Base-by-base conservation (phyloP, 306 rosid species). In the Pachyrhizus erosus region DNA sequence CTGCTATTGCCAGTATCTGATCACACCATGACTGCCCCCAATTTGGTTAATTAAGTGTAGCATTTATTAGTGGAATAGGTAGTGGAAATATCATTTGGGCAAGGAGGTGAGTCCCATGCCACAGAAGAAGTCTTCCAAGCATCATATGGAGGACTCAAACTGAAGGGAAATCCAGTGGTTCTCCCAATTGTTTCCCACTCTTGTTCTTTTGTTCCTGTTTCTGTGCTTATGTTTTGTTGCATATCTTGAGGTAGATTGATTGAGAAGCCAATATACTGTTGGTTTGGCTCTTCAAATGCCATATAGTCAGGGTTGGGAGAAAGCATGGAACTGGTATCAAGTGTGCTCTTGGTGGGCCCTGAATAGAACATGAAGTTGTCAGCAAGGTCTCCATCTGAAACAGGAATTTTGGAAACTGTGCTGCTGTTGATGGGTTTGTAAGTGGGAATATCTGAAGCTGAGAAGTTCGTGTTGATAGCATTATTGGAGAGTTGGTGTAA, bases 121-220 rank as follows among this genome's bases (percentile, higher is more conserved):
- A 45, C 34, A 81, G 78, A 57, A 65, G 23, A 60, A 17, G 89
- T 64, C 75, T 87, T 89, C 90, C 90, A 90, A 74, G 76, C 85
- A 85, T 89, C 93, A 82, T 84, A 70, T 67, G 89, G 80, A 43
- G 86, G 80, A 49, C 83, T 80, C 80, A 87, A 76, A 83, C 67
- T 81, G 82, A 91, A 91, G 9, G 98, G 97, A 84, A 91, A 94
- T 4, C 81, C 97, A 54, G 82, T 81, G 26, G 91, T 71, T 46
- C 75, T 80, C 14, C 69, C 69, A 24, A 23, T 52, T 24, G 73
- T 78, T 68, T 80, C 90, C 91, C 88, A 88, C n/a, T 78, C 77
- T 64, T 39, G 81, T 61, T 86, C 89, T 23, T 60, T 86, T 64
- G 70, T 84, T 27, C 45, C 67, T 73, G 66, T 60, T 7, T n/a